Percentiles rank a stretch among this genome's conserved stretches.
Evolutionary conservation across 768 basidiomycete genomes (phyloP).

Genomic region (Austroboletus festivus): DNA sequence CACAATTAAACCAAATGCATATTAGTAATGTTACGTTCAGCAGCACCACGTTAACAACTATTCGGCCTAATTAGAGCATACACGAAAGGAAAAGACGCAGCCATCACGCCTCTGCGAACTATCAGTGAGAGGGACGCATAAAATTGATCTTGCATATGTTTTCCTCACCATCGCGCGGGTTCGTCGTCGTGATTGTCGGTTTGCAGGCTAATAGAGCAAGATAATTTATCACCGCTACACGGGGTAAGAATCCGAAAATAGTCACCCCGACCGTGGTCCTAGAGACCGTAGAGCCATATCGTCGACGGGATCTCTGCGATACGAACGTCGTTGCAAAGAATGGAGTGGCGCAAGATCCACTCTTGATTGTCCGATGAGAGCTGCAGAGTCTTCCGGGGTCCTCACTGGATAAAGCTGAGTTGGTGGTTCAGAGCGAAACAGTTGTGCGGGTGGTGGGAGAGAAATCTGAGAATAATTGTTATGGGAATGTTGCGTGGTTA

Average conservation of each 20-base stretch:
- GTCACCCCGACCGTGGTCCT: constrained; percentile 36
- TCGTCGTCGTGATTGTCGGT: constrained; percentile 6
- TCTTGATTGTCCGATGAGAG: constrained; percentile 24
- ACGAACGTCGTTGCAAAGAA: constrained; percentile 54
- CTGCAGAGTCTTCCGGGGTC: constrained; percentile 17
- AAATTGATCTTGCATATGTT: background rate
- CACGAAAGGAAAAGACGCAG: too few relatives aligned
- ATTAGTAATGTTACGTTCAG: constrained; percentile 13
- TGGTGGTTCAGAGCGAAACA: constrained; percentile 27
- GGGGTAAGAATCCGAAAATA: constrained; percentile 21
- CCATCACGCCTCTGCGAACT: too few relatives aligned
- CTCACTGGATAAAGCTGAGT: constrained; percentile 31
- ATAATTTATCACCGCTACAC: constrained; percentile 22
- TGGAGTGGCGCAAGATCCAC: constrained; percentile 57
- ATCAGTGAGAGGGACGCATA: too few relatives aligned
- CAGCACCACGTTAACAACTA: too few relatives aligned
- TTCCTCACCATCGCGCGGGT: constrained; percentile 5
- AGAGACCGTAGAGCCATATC: constrained; percentile 57
- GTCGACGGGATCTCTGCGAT: constrained; percentile 58
- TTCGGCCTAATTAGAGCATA: too few relatives aligned
- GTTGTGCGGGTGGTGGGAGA: constrained; percentile 32
- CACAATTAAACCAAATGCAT: constrained; percentile 28
- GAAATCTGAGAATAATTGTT: constrained; percentile 23
- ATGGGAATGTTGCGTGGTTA: constrained; percentile 8
- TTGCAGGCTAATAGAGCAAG: constrained; percentile 15